Evolutionary conservation across 2,329 filamentous ascomycete species (phyloP), one percentile per base, ranked within the genome.

Genomic region (Thelonectria rubi): DNA sequence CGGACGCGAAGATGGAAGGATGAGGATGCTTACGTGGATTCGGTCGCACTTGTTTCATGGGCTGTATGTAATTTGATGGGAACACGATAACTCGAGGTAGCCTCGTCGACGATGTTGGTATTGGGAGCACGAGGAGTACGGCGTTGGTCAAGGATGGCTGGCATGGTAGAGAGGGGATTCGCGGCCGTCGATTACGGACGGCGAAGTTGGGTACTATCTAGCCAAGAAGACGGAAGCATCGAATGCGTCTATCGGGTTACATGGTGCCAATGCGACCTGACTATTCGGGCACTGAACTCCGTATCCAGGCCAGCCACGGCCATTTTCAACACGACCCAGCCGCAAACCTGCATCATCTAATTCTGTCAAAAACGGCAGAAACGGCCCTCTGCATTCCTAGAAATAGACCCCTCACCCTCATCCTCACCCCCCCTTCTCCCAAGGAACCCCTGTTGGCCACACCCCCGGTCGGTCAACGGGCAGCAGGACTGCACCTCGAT

Each of bases 1-100:
- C 80, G 17, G 85, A 88, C 62, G 77, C 84, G 32, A 84, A 85
- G 76, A 88, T 89, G 84, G 83, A 84, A 61, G 80, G 74, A 66
- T 88, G 42, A 78, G 75, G 11, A 18, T 7, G 32, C 17, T 17
- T 15, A 12, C 4, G 20, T 15, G 51, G 14, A 10, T 21, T 47
- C 18, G 11, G 17, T 49, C 20, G 11, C 10, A 21, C 11, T 32
- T 47, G 37, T 30, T n/a, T 46, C 60, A n/a, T 7, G 39, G 39
- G 39, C 6, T 17, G 17, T 59, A 17, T 17, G 17, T 59, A 17
- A 39, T 32, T 24, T 51, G 30, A 48, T n/a, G 37, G 26, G 34
- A 55, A 42, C 42, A 64, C 55, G 53, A 69, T 53, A 43, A 55
- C 52, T 65, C n/a, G 63, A 64, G 56, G 46, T 42, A 40, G 49